Evolutionary conservation across 2,329 filamentous ascomycete genomes (phyloP), one percentile per base, ranked within the genome.

Genomic region (Fusarium drepaniforme): DNA sequence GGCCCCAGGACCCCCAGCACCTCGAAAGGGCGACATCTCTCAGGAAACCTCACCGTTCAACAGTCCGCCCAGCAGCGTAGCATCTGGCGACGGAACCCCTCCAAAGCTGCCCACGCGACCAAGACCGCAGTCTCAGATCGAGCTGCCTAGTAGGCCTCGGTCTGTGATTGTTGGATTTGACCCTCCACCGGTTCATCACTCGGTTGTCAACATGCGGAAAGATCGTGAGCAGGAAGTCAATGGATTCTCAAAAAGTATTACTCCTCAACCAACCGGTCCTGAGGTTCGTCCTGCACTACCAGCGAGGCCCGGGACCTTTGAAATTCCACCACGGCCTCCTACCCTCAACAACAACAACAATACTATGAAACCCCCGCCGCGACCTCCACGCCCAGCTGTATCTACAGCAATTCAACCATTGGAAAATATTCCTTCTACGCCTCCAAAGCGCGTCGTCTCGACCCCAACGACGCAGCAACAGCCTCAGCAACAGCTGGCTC

Each of bases 21-120:
- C 44, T 69, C n/a, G 62, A 3, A 80, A 68, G 61, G 58, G 72
- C 8, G 73, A 72, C 12, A 73, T 82, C 7, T 74, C 77, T 1
- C 82, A 86, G 71, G 84, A 86, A 79, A 80, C 91, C 0, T 98
- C 96, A 1, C 96, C 96, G 0, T 98, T 98, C 80, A 95, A 88
- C 79, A 98, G 95, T 40, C 95, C 95, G 21, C 95, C 96, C 0
- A 92, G 91, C 76, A 96, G 93, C 80, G 89, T 90, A 6, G 91
- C 88, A 64, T 81, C 86, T 0, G 86, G 88, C n/a, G 84, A 85
- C n/a, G 84, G 85, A n/a, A 84, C 85, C 8, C 87, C 87, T 9
- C 88, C 89, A 1, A 84, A 83, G 66, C 85, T 89, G 53, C 88
- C 85, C 21, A 85, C 82, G 8, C 84, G 88, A 15, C 88, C 88